These are phyloP conservation scores for Phytophthora quininea DNA, from an alignment of 352 stramenopile species.

Conservation along the genomic window DNA sequence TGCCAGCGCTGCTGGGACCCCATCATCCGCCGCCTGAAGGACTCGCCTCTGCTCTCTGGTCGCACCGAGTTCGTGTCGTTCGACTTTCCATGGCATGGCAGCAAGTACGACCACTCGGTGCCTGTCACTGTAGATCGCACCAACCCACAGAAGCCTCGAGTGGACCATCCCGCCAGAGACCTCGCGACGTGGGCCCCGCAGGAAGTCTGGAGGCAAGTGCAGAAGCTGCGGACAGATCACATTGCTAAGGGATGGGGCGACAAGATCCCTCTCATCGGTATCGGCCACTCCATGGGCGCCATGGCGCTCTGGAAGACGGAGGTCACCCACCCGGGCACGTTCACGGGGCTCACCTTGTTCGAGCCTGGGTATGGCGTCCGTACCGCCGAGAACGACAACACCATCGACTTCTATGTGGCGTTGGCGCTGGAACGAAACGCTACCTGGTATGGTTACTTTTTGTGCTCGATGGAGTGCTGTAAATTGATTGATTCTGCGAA, in stretches of 20 bases:
- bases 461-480: not conserved
- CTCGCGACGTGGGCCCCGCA: slow-evolving; percentile 30
- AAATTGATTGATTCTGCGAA: slow-evolving; percentile 1
- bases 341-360: slow-evolving; percentile 45
- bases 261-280: slow-evolving; percentile 43
- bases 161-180: slow-evolving; percentile 41
- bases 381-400: slow-evolving; percentile 24
- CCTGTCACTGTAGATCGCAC: slow-evolving; percentile 25
- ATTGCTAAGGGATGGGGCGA: slow-evolving; percentile 15
- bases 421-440: slow-evolving; percentile 31
- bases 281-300: slow-evolving; percentile 62
- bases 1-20: slow-evolving; percentile 52
- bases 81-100: slow-evolving; percentile 50
- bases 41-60: slow-evolving; percentile 27
- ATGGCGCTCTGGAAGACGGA: slow-evolving; percentile 49
- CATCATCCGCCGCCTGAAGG: slow-evolving; percentile 42
- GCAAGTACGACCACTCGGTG: slow-evolving; percentile 40
- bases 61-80: slow-evolving; percentile 37
- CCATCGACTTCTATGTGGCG: slow-evolving; percentile 30
- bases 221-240: slow-evolving; percentile 28
- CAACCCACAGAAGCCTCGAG: slow-evolving; percentile 35
- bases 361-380: slow-evolving; percentile 43
- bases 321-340: slow-evolving; percentile 43
- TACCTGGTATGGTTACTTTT: slow-evolving; percentile 21
- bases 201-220: slow-evolving; percentile 33